phyloP scores from a whole-genome alignment of 1,139 yeast genomes.

The Kodamaea fungicola region DNA sequence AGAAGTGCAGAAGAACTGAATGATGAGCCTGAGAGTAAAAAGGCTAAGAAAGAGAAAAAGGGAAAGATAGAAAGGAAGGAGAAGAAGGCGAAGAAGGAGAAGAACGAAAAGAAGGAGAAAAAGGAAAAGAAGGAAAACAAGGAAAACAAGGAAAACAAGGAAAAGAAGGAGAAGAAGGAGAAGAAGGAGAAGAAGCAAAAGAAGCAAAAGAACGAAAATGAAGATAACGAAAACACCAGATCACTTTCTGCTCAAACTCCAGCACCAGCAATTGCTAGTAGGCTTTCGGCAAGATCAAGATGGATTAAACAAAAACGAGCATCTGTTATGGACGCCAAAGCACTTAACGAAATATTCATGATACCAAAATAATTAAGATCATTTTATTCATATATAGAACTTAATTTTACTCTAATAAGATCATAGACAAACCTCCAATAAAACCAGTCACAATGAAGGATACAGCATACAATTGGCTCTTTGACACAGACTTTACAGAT shows the following conservation, averaged over 20 bases:
- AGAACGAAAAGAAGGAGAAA: conserved; percentile 23
- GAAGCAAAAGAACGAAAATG: conserved; percentile 23
- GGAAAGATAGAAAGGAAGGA: conserved; percentile 7
- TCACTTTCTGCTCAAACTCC: conserved; percentile 6
- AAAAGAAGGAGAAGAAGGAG: conserved; percentile 14
- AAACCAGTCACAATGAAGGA: conserved; percentile 32
- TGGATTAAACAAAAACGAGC: conserved; percentile 89
- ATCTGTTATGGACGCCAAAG: conserved; percentile 83
- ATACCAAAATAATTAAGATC: conserved; percentile 41
- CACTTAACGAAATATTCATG: conserved; percentile 91
- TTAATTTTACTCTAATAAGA: conserved; percentile 22
- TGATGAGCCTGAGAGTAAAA: conserved; percentile 1
- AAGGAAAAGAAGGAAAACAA: conserved; percentile 23
- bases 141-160: conserved; percentile 19
- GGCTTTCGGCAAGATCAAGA: conserved; percentile 76
- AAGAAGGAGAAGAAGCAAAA: conserved; percentile 18
- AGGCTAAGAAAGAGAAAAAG: conserved; percentile 6
- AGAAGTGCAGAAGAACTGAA: conserved; percentile 7
- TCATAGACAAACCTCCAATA: conserved; percentile 37
- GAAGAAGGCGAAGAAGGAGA: conserved; percentile 24
- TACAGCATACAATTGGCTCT: conserved; percentile 29
- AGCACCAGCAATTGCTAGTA: conserved; percentile 42
- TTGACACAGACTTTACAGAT: conserved; percentile 24
- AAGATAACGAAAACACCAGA: conserved; percentile 16
- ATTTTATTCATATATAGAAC: neutral